A percentile compares a stretch with the other conserved stretches of the same genome.
phyloP scores from a whole-genome alignment of 202 grass and related monocot genomes.

The Setaria viridis region DNA sequence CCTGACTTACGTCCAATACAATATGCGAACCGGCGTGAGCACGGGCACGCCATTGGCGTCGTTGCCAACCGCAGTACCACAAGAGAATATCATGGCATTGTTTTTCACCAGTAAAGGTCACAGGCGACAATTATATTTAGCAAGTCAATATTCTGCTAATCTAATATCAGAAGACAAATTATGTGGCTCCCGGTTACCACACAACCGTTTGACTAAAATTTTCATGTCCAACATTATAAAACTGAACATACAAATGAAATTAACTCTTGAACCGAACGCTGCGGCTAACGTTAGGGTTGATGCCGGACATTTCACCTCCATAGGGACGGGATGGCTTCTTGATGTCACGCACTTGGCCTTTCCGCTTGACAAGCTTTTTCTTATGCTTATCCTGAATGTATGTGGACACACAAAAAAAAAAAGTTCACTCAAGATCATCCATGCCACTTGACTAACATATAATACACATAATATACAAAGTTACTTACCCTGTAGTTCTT shows the following conservation, averaged over 20 bases:
- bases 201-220: slow-evolving; percentile 6
- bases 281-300: slow-evolving; percentile 76
- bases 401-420: background rate
- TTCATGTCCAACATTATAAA: background rate
- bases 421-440: background rate
- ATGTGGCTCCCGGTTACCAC: background rate
- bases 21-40: too few species aligned
- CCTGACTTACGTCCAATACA: too few species aligned
- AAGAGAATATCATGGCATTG: too few species aligned
- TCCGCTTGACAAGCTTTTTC: slow-evolving; percentile 50
- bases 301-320: slow-evolving; percentile 84
- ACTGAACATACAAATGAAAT: slow-evolving; percentile 7
- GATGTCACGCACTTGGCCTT: slow-evolving; percentile 70
- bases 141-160: too few species aligned
- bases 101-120: too few species aligned
- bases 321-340: slow-evolving; percentile 69
- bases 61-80: too few species aligned
- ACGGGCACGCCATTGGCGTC: too few species aligned
- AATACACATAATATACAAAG: background rate
- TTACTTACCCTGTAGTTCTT: slow-evolving; percentile 95
- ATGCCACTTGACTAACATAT: background rate
- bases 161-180: too few species aligned
- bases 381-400: slow-evolving; percentile 59
- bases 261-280: slow-evolving; percentile 78
- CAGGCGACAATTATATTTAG: too few species aligned